Evolutionary conservation across 345 rosid genomes (phyloP).

Genomic region (Heritiera littoralis): DNA sequence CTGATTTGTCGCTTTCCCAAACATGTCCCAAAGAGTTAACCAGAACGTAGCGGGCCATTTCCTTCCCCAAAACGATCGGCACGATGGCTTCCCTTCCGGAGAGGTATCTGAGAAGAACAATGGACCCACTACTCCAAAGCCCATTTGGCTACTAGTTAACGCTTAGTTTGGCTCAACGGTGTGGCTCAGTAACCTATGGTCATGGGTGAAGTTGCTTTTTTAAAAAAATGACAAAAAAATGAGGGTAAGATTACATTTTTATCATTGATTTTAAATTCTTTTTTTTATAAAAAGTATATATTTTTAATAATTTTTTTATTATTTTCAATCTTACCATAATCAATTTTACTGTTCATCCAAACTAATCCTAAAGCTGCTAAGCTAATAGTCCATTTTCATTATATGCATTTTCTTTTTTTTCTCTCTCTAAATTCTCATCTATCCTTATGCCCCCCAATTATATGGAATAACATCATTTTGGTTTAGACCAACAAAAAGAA

Average conservation of each 20-base stretch:
- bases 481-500: no score
- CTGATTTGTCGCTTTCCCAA: slow-evolving; percentile 15
- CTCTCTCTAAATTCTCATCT: neutral
- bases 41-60: neutral
- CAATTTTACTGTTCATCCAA: no score
- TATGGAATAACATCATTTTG: slow-evolving; percentile 22
- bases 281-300: no score
- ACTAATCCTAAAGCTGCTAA: neutral
- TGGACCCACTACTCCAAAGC: slow-evolving; percentile 6
- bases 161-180: no score
- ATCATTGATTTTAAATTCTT: no score
- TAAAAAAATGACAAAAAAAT: no score
- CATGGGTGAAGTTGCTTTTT: no score
- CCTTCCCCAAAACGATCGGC: slow-evolving; percentile 13
- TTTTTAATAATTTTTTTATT: no score
- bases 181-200: no score
- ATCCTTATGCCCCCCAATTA: slow-evolving; percentile 6
- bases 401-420: neutral
- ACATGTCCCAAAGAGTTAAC: neutral
- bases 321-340: no score
- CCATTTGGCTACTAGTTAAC: neutral
- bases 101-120: neutral
- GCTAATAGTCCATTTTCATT: slow-evolving; percentile 1
- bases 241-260: no score
- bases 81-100: slow-evolving; percentile 22